Conservation (phyloP, 2,329 filamentous ascomycete species). For the Arachnopeziza araneosa region DNA sequence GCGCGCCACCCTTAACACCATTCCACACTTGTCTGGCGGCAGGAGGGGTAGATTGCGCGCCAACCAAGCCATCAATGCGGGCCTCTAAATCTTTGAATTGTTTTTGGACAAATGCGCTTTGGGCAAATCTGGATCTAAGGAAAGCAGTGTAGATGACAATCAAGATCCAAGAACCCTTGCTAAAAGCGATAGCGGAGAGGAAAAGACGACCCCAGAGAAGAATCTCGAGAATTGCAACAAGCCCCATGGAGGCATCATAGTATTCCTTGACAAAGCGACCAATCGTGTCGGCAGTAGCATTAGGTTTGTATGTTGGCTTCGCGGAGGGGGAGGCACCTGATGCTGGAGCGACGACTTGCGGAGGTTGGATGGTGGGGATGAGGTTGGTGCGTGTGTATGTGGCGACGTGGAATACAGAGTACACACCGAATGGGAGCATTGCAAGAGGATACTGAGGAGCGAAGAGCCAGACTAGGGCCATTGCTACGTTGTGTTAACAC, state of each 20-base stretch:
- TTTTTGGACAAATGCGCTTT: constrained; percentile 89
- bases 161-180: constrained; percentile 85
- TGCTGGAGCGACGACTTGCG: constrained; percentile 47
- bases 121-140: constrained; percentile 81
- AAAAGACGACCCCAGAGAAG: constrained; percentile 78
- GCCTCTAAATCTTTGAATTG: constrained; percentile 68
- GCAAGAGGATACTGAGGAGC: constrained; percentile 84
- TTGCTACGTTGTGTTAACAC: constrained; percentile 49
- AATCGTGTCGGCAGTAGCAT: constrained; percentile 71
- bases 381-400: constrained; percentile 94
- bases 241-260: constrained; percentile 92
- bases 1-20: constrained; percentile 63
- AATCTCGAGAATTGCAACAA: constrained; percentile 87
- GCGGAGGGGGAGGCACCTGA: constrained; percentile 50
- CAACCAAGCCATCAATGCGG: constrained; percentile 73
- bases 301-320: constrained; percentile 46
- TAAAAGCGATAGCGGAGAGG: constrained; percentile 78
- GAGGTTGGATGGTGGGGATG: constrained; percentile 77
- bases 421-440: constrained; percentile 89
- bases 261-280: constrained; percentile 95
- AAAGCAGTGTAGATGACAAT: constrained; percentile 83
- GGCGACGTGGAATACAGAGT: constrained; percentile 96
- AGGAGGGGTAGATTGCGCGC: constrained; percentile 82
- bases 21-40: constrained; percentile 76
- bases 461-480: constrained; percentile 94